Conservation (phyloP, 768 basidiomycete genomes). For the Xerocomus potaroensis region DNA sequence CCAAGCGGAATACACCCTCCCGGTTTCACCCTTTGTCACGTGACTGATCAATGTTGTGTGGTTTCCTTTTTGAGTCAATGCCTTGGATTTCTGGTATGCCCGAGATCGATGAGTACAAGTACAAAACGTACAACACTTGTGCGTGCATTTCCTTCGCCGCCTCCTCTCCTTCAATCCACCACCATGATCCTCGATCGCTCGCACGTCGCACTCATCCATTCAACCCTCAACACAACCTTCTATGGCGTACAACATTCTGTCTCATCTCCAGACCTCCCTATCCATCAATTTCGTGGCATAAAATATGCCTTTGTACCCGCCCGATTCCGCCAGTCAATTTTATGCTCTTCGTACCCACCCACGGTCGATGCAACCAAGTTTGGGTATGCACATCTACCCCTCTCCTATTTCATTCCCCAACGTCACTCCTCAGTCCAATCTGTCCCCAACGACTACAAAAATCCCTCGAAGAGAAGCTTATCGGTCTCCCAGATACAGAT, state of each 20-base stretch:
- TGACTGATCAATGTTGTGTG: constrained; percentile 15
- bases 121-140: constrained; percentile 13
- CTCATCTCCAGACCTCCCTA: constrained; percentile 49
- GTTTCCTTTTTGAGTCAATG: constrained; percentile 20
- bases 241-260: constrained; percentile 57
- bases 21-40: constrained; percentile 17
- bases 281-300: constrained; percentile 75
- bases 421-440: constrained; percentile 49
- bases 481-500: constrained; percentile 51
- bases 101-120: constrained; percentile 24
- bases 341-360: constrained; percentile 54
- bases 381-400: constrained; percentile 47
- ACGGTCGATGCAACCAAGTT: constrained; percentile 59
- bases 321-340: constrained; percentile 70
- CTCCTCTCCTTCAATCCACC: constrained; percentile 5
- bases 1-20: no score
- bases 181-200: constrained; percentile 29
- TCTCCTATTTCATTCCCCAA: neutral
- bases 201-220: constrained; percentile 42
- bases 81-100: constrained; percentile 23
- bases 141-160: neutral
- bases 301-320: constrained; percentile 72
- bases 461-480: constrained; percentile 56
- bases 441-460: constrained; percentile 59
- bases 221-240: constrained; percentile 58